Base-by-base conservation (phyloP, 257 asterid genomes). In the Nicotiana paniculata region DNA sequence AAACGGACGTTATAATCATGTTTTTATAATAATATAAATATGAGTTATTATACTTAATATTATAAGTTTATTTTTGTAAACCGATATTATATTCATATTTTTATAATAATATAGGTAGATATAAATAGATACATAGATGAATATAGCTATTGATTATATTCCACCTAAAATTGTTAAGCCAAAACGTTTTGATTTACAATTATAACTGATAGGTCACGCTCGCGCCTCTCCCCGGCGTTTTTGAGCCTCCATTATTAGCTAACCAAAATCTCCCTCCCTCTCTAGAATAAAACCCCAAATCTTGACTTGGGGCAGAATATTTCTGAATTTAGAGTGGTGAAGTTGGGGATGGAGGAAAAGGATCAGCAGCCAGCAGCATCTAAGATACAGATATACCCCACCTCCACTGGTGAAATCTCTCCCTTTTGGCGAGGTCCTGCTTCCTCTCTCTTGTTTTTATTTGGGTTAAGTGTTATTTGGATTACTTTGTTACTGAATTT, bases 391-490 rank as follows among this genome's bases (percentile, higher is more conserved):
- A 90, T 94, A 85, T 96, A 96, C 86, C 83, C 97, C 70, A 86
- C 93, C 70, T 83, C 91, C 81, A 92, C 86, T 78, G 98, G 96
- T 87, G 97, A 93, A 93, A 89, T 96, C 65, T 91, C 99, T 55
- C 86, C 89, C 68, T 94, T 96, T 86, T 94, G 97, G 98, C 92
- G 91, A 90, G 98, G 97, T 93, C 48, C 10, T 43, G 8, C 8
- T 17, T 65, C 85, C 65, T 66, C 48, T 84, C 64, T 67, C 53
- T 83, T 76, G 61, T 79, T 26, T 59, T 51, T 84, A 12, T 21
- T 21, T 21, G 65, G 26, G 24, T 33, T 80, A 30, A 21, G 66
- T 55, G 15, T 62, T 33, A 43, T 62, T n/a, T 26, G 26, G 53
- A 46, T 70, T 18, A 18, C 13, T 18, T 3, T 57, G 17, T 21